A percentile compares a stretch with the other conserved stretches of the same genome.
Evolutionary conservation across 2,329 filamentous ascomycete genomes (phyloP).

Genomic region (Stemphylium vesicarium): DNA sequence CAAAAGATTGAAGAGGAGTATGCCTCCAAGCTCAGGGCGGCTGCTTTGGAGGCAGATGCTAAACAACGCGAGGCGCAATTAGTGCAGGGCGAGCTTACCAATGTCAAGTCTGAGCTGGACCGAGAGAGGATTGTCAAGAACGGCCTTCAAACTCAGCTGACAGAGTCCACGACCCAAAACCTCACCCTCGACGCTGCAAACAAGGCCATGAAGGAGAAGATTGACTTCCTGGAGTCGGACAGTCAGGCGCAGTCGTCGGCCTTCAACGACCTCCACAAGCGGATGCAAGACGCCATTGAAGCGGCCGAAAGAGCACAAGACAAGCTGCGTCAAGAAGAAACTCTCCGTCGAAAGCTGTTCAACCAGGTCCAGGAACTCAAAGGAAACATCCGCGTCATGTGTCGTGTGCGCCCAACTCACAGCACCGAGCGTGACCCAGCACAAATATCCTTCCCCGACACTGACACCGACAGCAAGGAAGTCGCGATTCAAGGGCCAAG

Average conservation of each 20-base stretch:
- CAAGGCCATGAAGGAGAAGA: slow-evolving; percentile 77
- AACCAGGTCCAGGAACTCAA: slow-evolving; percentile 98
- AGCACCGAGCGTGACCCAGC: slow-evolving; percentile 67
- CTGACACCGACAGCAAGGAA: slow-evolving; percentile 82
- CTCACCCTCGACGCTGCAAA: slow-evolving; percentile 74
- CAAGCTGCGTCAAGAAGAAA: slow-evolving; percentile 90
- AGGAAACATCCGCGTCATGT: slow-evolving; percentile 98
- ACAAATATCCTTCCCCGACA: slow-evolving; percentile 78
- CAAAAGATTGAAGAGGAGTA: slow-evolving; percentile 66
- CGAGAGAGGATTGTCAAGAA: slow-evolving; percentile 68
- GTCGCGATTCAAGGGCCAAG: slow-evolving; percentile 84
- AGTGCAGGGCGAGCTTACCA: slow-evolving; percentile 59
- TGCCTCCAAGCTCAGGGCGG: slow-evolving; percentile 62
- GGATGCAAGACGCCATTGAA: slow-evolving; percentile 77
- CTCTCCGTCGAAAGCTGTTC: slow-evolving; percentile 86
- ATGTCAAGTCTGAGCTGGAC: slow-evolving; percentile 50
- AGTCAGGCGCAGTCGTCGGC: slow-evolving; percentile 87
- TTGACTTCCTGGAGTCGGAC: slow-evolving; percentile 88
- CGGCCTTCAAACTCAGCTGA: slow-evolving; percentile 62
- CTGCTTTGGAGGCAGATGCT: slow-evolving; percentile 63
- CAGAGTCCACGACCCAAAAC: slow-evolving; percentile 49
- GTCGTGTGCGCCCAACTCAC: slow-evolving; percentile 81
- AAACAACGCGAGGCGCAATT: slow-evolving; percentile 62
- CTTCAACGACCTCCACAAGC: slow-evolving; percentile 80
- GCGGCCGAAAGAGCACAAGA: slow-evolving; percentile 73